Percentiles rank a stretch among this genome's conserved stretches.
Evolutionary conservation across 805 yeast species (phyloP).

Genomic region (Saccharomycopsis fibuligera): DNA sequence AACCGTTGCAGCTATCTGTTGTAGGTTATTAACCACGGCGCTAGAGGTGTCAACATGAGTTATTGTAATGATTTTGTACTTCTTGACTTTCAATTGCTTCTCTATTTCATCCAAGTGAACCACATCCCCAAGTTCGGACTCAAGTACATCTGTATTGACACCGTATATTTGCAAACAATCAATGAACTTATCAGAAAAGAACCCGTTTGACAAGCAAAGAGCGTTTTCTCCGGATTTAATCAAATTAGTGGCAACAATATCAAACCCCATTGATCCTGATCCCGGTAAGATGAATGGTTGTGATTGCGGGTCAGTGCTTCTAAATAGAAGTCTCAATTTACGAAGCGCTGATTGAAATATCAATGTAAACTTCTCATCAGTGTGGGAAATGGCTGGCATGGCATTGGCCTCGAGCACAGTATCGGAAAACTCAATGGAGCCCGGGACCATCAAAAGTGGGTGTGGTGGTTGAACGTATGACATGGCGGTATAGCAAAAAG

Average conservation of each 20-base stretch:
- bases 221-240: slow-evolving; percentile 48
- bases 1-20: slow-evolving; percentile 55
- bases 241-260: slow-evolving; percentile 74
- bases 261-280: slow-evolving; percentile 96
- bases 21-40: slow-evolving; percentile 74
- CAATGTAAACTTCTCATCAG: slow-evolving; percentile 72
- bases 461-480: slow-evolving; percentile 20
- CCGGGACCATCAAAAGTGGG: slow-evolving; percentile 57
- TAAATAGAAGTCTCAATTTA: slow-evolving; percentile 68
- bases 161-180: slow-evolving; percentile 68
- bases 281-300: slow-evolving; percentile 86
- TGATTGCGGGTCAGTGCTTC: slow-evolving; percentile 55
- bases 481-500: neutral
- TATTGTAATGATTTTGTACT: slow-evolving; percentile 67
- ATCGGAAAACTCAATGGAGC: slow-evolving; percentile 81
- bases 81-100: slow-evolving; percentile 42
- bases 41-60: slow-evolving; percentile 97
- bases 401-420: slow-evolving; percentile 74
- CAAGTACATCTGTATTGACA: slow-evolving; percentile 61
- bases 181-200: slow-evolving; percentile 77
- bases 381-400: slow-evolving; percentile 80
- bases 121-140: slow-evolving; percentile 68
- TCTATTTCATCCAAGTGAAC: slow-evolving; percentile 55
- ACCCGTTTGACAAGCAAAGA: slow-evolving; percentile 83
- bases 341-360: slow-evolving; percentile 65